These are phyloP conservation scores for Mortierella sp. DNA, from an alignment of 371 early-diverging fungal species.

Conservation along the genomic window DNA sequence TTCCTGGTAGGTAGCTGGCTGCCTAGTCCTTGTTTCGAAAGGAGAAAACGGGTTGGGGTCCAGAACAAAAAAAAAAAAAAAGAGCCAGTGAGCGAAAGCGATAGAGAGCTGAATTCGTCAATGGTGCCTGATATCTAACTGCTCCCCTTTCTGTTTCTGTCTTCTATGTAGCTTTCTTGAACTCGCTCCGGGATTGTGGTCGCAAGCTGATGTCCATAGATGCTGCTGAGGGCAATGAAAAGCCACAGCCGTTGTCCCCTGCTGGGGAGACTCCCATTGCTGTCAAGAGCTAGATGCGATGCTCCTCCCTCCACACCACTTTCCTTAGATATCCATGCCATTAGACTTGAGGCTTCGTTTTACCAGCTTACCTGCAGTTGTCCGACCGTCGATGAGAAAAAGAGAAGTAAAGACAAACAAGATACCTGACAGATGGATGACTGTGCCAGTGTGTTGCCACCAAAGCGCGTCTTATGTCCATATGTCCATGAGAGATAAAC, in stretches of 20 bases:
- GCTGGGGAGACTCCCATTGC: constrained; percentile 5
- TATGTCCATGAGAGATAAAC: not conserved
- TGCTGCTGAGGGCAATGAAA: constrained; percentile 25
- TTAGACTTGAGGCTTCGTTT: not conserved
- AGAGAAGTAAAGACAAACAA: not conserved
- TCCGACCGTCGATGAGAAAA: not conserved
- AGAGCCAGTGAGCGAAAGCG: not conserved
- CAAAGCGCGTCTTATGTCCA: not conserved
- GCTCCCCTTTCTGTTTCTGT: not conserved
- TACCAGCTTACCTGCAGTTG: too few species aligned
- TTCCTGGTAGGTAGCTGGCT: constrained; percentile 49
- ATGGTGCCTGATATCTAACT: not conserved
- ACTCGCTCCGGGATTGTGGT: constrained; percentile 36
- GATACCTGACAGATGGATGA: not conserved
- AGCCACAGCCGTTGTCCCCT: constrained; percentile 8
- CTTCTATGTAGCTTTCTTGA: constrained; percentile 33
- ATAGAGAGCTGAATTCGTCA: not conserved
- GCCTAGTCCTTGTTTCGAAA: not conserved
- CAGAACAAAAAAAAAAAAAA: not conserved
- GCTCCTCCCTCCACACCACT: not conserved
- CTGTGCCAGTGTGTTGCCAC: constrained; percentile 4
- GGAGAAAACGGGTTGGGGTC: not conserved
- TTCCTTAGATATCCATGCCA: not conserved
- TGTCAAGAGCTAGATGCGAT: constrained; percentile 7
- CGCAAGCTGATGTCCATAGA: constrained; percentile 41